Evolutionary conservation across 2,329 filamentous ascomycete species (phyloP), one percentile per base, ranked within the genome.

Genomic region (Eurotiales sp.): DNA sequence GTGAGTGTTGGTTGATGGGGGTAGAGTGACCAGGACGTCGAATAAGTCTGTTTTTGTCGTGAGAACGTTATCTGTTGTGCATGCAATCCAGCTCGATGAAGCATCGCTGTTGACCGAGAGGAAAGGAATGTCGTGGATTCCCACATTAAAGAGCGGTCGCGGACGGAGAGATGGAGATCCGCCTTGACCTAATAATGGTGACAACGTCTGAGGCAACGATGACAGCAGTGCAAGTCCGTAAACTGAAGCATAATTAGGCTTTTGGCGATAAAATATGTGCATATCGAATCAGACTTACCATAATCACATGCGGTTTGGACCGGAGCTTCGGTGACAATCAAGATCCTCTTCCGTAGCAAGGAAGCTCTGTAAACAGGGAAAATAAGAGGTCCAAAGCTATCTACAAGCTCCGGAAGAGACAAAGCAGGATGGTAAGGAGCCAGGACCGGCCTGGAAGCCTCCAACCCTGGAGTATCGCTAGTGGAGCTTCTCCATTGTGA

Each of bases 181-280:
- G 22, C 78, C 77, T 0, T 80, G 67, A 17, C 85, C 81, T n/a
- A 96, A 76, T 12, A 86, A 72, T 46, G 90, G 83, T 52, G 80
- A 77, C 39, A 90, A 80, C 25, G 86, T 83, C 32, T 85, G 78
- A 23, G 93, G 90, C 39, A 97, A 86, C 59, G 90, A 95, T 40
- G 91, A 90, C 29, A 99, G 77, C 49, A 97, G 80, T n/a, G 92
- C 96, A 46, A 97, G 81, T 66, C 93, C 84, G 72, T 97, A 99
- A 56, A 97, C 93, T 92, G 56, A 10, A 25, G 21, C 12, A 30
- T 55, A 21, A 56, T 61, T 51, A 61, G 70, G 46, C 30, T 15
- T 10, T 19, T 37, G 17, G 8, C 17, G n/a, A 14, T 7, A 63
- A 50, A 6, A 41, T 45, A 21, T n/a, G 6, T 11, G 17, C 8